Percentiles rank a stretch among this genome's conserved stretches.
Conservation (phyloP, 2,329 filamentous ascomycete species). For the Scytalidium sp. region DNA sequence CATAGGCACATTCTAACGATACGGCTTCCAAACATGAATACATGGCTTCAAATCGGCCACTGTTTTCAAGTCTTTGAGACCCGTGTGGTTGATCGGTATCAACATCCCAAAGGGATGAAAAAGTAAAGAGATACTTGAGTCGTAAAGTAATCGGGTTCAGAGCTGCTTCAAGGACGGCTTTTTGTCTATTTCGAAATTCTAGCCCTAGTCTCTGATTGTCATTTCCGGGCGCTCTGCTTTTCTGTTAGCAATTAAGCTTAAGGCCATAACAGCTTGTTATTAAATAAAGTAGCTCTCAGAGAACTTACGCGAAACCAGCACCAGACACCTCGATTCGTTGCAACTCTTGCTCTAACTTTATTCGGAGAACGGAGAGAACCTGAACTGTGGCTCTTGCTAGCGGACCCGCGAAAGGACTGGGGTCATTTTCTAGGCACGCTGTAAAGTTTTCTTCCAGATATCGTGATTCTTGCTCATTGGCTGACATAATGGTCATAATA, state of each 20-base stretch:
- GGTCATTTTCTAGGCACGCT: constrained; percentile 15
- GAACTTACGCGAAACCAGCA: constrained; percentile 7
- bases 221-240: constrained; percentile 14
- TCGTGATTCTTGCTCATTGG: not conserved
- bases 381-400: constrained; percentile 14
- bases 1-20: constrained; percentile 2
- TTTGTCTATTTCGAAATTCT: constrained; percentile 19
- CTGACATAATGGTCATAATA: constrained; percentile 19
- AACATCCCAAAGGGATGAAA: not conserved
- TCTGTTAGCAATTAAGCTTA: constrained; percentile 6
- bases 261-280: too few relatives aligned
- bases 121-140: not conserved
- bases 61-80: not conserved
- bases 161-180: constrained; percentile 12
- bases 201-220: constrained; percentile 20
- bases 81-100: not conserved
- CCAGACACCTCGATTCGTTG: constrained; percentile 8
- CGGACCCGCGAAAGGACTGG: constrained; percentile 8
- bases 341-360: constrained; percentile 18
- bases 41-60: not conserved
- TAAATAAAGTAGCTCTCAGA: too few relatives aligned
- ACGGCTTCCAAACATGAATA: not conserved
- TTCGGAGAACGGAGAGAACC: constrained; percentile 10
- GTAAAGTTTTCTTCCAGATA: constrained; percentile 11
- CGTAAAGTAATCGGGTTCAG: not conserved